A percentile compares a stretch with the other conserved stretches of the same genome.
These are phyloP conservation scores for Senna siamea DNA, from an alignment of 306 rosid species.

Conservation along the genomic window DNA sequence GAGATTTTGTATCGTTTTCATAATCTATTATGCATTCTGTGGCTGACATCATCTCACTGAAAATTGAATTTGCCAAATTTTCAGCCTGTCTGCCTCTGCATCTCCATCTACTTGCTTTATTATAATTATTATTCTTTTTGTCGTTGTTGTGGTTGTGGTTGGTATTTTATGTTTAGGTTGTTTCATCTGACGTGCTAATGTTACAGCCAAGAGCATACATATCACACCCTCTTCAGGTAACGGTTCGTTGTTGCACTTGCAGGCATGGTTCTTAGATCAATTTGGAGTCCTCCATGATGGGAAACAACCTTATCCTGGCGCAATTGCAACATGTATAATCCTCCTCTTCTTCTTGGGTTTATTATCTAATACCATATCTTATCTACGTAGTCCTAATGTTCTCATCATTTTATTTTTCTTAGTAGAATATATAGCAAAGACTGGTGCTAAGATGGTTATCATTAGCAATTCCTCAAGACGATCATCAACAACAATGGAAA, in stretches of 20 bases:
- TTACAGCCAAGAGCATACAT: neutral
- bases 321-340: conserved; percentile 70
- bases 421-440: conserved; percentile 77
- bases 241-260: conserved; percentile 27
- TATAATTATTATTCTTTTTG: neutral
- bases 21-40: neutral
- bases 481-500: conserved; percentile 75
- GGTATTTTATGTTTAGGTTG: too few species aligned
- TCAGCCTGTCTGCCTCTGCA: neutral
- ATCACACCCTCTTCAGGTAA: neutral
- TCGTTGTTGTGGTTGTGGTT: neutral
- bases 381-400: neutral
- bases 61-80: neutral
- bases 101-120: neutral
- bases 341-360: neutral
- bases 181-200: neutral
- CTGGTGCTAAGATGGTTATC: conserved; percentile 89
- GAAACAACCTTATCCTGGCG: conserved; percentile 87
- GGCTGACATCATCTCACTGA: neutral
- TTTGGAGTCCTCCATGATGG: conserved; percentile 98
- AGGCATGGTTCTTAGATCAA: conserved; percentile 96
- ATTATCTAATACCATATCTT: conserved; percentile 19
- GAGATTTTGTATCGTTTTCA: neutral
- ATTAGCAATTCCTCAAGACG: conserved; percentile 98
- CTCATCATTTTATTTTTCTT: conserved; percentile 23